Evolutionary conservation across 805 yeast genomes (phyloP), one percentile per base, ranked within the genome.

Genomic region (Pichia occidentalis): DNA sequence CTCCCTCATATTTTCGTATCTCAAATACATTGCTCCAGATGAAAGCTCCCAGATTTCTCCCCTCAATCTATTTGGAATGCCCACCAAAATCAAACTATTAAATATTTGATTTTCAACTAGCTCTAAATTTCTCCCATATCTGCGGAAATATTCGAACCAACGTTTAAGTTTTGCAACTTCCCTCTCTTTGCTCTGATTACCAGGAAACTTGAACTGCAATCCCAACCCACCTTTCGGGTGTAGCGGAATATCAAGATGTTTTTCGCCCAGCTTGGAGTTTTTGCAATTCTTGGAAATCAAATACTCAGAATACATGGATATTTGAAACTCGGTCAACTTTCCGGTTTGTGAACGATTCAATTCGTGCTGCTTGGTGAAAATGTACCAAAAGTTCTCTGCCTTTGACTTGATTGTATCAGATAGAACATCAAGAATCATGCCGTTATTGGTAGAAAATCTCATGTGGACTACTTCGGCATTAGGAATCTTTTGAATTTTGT

Each of bases 1-100:
- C 32, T 73, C 76, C 0, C 70, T 73, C 10, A 68, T 70, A 50
- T 81, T 67, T 36, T 75, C 74, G 52, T 77, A 72, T 35, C 97
- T 67, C 37, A 74, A 53, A 53, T 76, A 85, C 68, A 87, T 77
- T 0, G 95, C 80, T 4, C 98, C 99, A 30, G 85, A 76, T 36
- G 86, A 75, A 37, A 85, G 63, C 57, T 92, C 98, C 99, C 99
- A 92, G 11, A 92, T 66, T 54, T 92, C 99, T 26, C 98, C 98
- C 48, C 99, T 71, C 37, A 92, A 65, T 42, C 94, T 71, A 54
- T 90, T 90, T n/a, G 97, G 97, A 18, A 92, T 68, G 0, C 98
- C 97, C 12, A 88, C 92, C 35, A 97, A 70, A 7, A 92, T 72
- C 35, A 92, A 70, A 52, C 83, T 84, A 57, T 79, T 84, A 53